Conservation (phyloP, 1,284 basidiomycete genomes). For the Ceratobasidium sp. region DNA sequence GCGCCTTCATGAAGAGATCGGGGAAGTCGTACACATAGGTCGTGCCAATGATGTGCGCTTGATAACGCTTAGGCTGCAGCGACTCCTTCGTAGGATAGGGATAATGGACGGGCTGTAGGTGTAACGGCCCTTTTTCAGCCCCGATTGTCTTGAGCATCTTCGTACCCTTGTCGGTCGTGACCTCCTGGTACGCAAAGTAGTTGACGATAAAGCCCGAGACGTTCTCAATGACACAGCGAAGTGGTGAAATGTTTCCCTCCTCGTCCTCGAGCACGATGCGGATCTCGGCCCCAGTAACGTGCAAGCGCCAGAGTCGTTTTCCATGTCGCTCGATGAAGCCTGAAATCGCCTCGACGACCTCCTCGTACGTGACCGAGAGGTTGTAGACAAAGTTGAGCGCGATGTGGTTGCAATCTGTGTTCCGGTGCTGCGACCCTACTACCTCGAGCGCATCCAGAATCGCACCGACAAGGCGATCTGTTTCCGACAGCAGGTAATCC, state of each 20-base stretch:
- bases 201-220: conserved; percentile 99
- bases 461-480: conserved; percentile 94
- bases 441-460: conserved; percentile 96
- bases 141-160: conserved; percentile 96
- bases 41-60: conserved; percentile 98
- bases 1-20: conserved; percentile 95
- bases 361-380: conserved; percentile 93
- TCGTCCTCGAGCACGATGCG: conserved; percentile 93
- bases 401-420: conserved; percentile 95
- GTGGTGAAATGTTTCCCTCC: conserved; percentile 92
- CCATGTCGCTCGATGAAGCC: conserved; percentile 99
- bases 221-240: conserved; percentile 98
- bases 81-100: conserved; percentile 98
- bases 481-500: conserved; percentile 98
- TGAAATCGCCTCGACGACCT: conserved; percentile 93
- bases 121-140: conserved; percentile 85
- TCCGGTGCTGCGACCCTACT: conserved; percentile 85
- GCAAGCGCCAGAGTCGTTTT: conserved; percentile 96
- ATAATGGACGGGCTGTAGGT: conserved; percentile 91
- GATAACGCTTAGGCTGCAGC: conserved; percentile 98
- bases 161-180: conserved; percentile 93
- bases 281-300: conserved; percentile 98
- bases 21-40: conserved; percentile 99
- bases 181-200: conserved; percentile 99
- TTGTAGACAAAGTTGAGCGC: conserved; percentile 99